A percentile compares a stretch with the other conserved stretches of the same genome.
These are phyloP conservation scores for Pythium insidiosum DNA, from an alignment of 352 stramenopile genomes.

Conservation along the genomic window DNA sequence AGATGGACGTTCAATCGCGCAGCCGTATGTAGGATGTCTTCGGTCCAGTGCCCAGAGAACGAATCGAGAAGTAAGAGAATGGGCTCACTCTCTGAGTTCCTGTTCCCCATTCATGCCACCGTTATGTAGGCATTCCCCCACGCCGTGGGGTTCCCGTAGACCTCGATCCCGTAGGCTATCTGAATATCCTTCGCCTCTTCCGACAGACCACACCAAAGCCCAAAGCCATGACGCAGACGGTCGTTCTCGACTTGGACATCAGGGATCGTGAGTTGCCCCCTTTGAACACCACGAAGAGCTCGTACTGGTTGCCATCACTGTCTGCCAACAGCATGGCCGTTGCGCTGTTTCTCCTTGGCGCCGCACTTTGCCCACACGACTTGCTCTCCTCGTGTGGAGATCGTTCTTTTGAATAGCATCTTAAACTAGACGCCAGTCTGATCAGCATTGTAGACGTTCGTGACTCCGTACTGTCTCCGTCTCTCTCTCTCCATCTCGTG, in stretches of 20 bases:
- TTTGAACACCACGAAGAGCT: slow-evolving; percentile 21
- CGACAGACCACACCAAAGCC: slow-evolving; percentile 2
- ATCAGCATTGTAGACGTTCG: slow-evolving; percentile 5
- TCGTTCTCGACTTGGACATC: slow-evolving; percentile 9
- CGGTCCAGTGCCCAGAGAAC: slow-evolving; percentile 22
- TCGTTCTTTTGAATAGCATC: slow-evolving; percentile 10
- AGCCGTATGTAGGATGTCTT: too few species aligned
- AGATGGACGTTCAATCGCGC: slow-evolving; percentile 10
- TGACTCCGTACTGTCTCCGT: too few species aligned
- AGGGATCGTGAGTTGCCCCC: not conserved
- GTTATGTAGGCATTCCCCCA: slow-evolving; percentile 19
- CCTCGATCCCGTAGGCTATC: not conserved
- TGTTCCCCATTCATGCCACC: slow-evolving; percentile 13
- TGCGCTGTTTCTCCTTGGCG: slow-evolving; percentile 16
- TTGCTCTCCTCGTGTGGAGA: not conserved
- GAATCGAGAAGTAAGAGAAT: slow-evolving; percentile 19
- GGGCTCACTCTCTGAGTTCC: slow-evolving; percentile 4
- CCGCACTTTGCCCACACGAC: slow-evolving; percentile 11
- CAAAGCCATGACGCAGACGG: slow-evolving; percentile 7
- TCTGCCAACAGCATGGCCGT: slow-evolving; percentile 20
- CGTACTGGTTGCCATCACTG: slow-evolving; percentile 15
- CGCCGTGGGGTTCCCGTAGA: slow-evolving; percentile 15
- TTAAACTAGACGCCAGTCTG: slow-evolving; percentile 7
- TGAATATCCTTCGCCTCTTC: slow-evolving; percentile 4
- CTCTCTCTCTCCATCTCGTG: too few species aligned